Conservation (phyloP, 1,139 yeast genomes). For the Diutina siamensis region DNA sequence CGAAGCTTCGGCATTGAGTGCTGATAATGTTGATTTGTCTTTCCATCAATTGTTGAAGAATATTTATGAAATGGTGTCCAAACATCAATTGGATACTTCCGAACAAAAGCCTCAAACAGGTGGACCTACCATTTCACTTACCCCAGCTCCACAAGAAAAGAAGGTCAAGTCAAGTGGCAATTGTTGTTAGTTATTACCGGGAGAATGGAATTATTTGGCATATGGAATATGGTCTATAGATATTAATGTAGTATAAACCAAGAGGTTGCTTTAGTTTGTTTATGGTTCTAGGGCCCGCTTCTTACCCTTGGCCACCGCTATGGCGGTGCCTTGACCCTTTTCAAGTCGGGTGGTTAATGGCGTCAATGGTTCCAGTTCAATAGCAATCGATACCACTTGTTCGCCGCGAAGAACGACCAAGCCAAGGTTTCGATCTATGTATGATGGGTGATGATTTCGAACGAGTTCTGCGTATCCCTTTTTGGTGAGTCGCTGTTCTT, state of each 20-base stretch:
- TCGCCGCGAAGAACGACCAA: slow-evolving; percentile 81
- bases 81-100: slow-evolving; percentile 73
- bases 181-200: slow-evolving; percentile 39
- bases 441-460: slow-evolving; percentile 17
- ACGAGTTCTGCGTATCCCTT: slow-evolving; percentile 35
- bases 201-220: neutral
- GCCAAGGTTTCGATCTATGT: slow-evolving; percentile 67
- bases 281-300: neutral
- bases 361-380: slow-evolving; percentile 66
- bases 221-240: slow-evolving; percentile 2
- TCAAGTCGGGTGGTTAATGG: slow-evolving; percentile 32
- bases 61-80: slow-evolving; percentile 85
- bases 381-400: slow-evolving; percentile 70
- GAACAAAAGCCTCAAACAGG: slow-evolving; percentile 26
- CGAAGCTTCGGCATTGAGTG: slow-evolving; percentile 93
- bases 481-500: slow-evolving; percentile 69
- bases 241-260: slow-evolving; percentile 5
- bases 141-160: slow-evolving; percentile 84
- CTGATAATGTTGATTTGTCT: slow-evolving; percentile 90
- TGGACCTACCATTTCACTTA: slow-evolving; percentile 87
- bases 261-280: neutral
- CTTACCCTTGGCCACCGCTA: slow-evolving; percentile 10
- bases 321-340: slow-evolving; percentile 34
- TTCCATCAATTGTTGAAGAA: slow-evolving; percentile 87
- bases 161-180: slow-evolving; percentile 49